Evolutionary conservation across 345 rosid species (phyloP).

Genomic region (Lenwebbia sp.): DNA sequence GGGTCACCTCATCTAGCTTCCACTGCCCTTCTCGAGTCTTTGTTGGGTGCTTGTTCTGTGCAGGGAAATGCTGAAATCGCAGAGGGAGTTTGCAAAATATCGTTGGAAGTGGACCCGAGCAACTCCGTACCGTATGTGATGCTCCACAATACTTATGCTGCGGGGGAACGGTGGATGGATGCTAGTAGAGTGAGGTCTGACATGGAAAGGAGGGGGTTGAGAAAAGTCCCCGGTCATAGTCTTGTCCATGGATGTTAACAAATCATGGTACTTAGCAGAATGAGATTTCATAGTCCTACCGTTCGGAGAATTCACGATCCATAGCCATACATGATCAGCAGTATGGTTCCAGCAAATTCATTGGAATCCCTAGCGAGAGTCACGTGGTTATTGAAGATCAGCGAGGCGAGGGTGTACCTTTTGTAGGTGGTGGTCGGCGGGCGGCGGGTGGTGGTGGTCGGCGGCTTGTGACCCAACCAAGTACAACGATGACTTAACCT

Average conservation of each 20-base stretch:
- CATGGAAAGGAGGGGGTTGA: constrained; percentile 19
- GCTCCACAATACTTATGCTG: constrained; percentile 26
- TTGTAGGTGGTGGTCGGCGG: no score
- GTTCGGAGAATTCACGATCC: neutral
- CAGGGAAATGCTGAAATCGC: constrained; percentile 23
- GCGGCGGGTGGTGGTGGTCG: no score
- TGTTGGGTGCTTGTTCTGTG: constrained; percentile 25
- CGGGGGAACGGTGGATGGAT: constrained; percentile 16
- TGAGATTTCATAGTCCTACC: neutral
- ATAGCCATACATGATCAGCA: neutral
- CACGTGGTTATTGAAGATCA: no score
- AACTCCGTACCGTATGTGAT: constrained; percentile 17
- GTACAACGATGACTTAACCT: no score
- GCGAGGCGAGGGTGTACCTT: no score
- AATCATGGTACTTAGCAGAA: neutral
- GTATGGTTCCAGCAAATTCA: neutral
- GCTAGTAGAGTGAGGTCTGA: constrained; percentile 22
- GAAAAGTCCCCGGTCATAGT: constrained; percentile 32
- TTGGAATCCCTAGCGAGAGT: neutral
- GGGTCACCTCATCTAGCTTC: constrained; percentile 9
- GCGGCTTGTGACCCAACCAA: no score
- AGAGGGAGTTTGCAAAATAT: constrained; percentile 7
- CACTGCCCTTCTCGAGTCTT: constrained; percentile 16
- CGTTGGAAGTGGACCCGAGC: constrained; percentile 13
- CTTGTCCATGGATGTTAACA: neutral